These are phyloP conservation scores for Volutella citrinella DNA, from an alignment of 2,329 filamentous ascomycete species.

Conservation along the genomic window DNA sequence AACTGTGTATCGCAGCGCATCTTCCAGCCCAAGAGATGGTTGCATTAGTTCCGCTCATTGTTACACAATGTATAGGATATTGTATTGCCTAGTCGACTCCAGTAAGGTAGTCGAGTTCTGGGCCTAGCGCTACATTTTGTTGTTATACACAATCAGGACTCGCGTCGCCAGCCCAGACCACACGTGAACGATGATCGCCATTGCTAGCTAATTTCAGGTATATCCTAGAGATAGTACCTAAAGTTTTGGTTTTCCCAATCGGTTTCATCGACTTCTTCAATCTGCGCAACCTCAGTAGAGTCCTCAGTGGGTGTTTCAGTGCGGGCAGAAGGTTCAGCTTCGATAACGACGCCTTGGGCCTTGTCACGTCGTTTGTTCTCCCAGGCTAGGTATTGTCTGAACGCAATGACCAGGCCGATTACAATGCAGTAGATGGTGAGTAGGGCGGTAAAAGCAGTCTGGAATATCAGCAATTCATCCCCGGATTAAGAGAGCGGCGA, in stretches of 20 bases:
- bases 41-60: no score
- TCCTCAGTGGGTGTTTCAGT: background rate
- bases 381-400: background rate
- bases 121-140: no score
- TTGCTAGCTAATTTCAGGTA: no score
- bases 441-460: conserved; percentile 1
- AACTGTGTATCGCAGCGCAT: no score
- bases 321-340: background rate
- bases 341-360: background rate
- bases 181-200: no score
- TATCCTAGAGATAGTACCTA: conserved; percentile 1
- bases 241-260: conserved; percentile 1
- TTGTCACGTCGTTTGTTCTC: conserved; percentile 4
- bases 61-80: no score
- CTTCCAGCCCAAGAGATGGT: no score
- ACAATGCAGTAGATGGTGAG: background rate
- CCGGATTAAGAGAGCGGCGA: no score
- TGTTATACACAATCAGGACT: no score
- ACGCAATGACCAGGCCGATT: background rate
- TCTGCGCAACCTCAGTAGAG: background rate
- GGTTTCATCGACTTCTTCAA: conserved; percentile 1
- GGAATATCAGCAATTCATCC: background rate
- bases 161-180: no score
- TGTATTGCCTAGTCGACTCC: no score
- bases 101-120: no score